Base-by-base conservation (phyloP, 2,329 filamentous ascomycete species). In the Diaporthe ilicicola region DNA sequence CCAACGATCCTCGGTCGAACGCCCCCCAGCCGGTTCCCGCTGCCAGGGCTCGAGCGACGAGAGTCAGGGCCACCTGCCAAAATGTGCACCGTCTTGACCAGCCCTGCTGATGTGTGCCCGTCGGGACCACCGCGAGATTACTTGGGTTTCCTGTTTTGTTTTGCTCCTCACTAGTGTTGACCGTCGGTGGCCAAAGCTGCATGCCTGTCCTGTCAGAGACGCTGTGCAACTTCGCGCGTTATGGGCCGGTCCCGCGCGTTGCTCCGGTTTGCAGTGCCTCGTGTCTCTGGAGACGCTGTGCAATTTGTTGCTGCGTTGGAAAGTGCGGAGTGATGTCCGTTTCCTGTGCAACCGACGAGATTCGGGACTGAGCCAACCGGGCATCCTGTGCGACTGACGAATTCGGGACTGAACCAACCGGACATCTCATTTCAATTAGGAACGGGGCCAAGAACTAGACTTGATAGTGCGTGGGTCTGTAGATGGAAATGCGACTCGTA, bases 11-110 rank as follows among this genome's bases (percentile, higher is more conserved):
- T 68, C 66, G 66, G 53, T 68, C 53, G 53, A 68, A 68, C 66
- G 66, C 66, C 53, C 37, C 53, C n/a, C 42, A 56, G 53, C 37
- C 53, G 53, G 65, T 48, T 68, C 65, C 65, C 65, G 65, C 65
- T 37, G 54, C 53, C 54, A 67, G 54, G 53, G 66, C 53, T 50
- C 13, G 53, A 34, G 54, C 17, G 37, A 37, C 5, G 29, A 50
- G 42, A 37, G 32, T 39, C 44, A 37, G 65, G 44, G 15, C 50
- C 53, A 39, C 46, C 66, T 59, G 66, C 42, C 53, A 51, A 46
- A 37, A 39, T 24, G 50, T 29, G 32, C 55, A 34, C 29, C 22
- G 42, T 39, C 13, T 50, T 32, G n/a, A 50, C 24, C 34, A 42
- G 42, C 51, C 10, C 42, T 19, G 29, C 59, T 24, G 42, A 22